phyloP scores from a whole-genome alignment of 176 grass and related monocot species.

The Cymbopogon citratus region DNA sequence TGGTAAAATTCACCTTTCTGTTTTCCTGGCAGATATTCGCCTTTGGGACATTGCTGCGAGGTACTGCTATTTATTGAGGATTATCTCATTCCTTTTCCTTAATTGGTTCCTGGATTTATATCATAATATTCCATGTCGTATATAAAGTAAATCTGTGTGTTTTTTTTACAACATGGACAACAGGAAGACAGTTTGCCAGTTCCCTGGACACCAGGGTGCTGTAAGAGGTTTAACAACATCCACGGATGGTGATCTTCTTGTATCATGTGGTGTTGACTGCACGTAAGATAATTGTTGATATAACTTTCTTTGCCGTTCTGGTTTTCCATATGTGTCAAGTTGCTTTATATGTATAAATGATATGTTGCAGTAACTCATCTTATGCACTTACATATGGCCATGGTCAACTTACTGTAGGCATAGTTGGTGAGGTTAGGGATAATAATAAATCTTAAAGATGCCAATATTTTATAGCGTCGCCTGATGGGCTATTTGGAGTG shows the following conservation, averaged over 20 bases:
- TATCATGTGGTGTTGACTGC: constrained; percentile 92
- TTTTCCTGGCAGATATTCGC: constrained; percentile 74
- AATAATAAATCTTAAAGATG: constrained; percentile 1
- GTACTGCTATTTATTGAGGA: constrained; percentile 27
- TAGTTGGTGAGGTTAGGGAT: not conserved
- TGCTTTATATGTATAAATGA: not conserved
- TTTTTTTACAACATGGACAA: constrained; percentile 28
- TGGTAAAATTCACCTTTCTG: constrained; percentile 7
- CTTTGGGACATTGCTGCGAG: constrained; percentile 88
- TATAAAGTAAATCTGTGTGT: constrained; percentile 5
- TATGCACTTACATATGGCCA: not conserved
- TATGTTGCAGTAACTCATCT: not conserved
- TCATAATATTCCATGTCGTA: not conserved
- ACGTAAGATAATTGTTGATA: constrained; percentile 52
- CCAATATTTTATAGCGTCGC: not conserved
- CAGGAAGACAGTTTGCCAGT: constrained; percentile 85
- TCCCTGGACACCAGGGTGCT: constrained; percentile 84
- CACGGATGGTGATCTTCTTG: constrained; percentile 76
- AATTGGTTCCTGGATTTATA: not conserved
- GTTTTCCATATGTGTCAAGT: not conserved
- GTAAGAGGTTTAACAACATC: constrained; percentile 81
- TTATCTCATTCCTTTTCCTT: not conserved
- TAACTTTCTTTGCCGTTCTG: not conserved
- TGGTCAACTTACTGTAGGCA: not conserved
- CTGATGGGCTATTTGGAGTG: not conserved